Evolutionary conservation across 2,329 filamentous ascomycete genomes (phyloP), one percentile per base, ranked within the genome.

Genomic region (Macrophomina tecta): DNA sequence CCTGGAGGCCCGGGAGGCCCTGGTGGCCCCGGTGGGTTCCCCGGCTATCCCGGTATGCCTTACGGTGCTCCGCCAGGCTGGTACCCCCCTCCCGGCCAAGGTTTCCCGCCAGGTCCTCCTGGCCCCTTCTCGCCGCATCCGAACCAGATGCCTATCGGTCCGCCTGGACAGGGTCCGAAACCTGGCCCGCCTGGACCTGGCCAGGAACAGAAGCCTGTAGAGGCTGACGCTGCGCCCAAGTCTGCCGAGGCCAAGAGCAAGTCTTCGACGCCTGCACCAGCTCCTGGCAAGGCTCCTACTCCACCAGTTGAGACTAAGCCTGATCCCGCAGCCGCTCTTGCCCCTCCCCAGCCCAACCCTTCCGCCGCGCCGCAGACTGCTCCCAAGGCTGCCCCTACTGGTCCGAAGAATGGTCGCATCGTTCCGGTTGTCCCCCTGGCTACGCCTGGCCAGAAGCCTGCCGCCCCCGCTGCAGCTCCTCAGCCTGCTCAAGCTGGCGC

Each of bases 61-160:
- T 96, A 93, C 76, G 91, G 91, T 69, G 90, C 89, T 16, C 91
- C 89, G 56, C 87, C 88, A 30, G 91, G 90, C 66, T 96, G 92
- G 91, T 94, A 89, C 75, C 91, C 90, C 71, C 87, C 86, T 64
- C 88, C 89, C 8, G 90, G 90, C 6, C 91, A 92, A 78, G 90
- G 89, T 32, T 95, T 93, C 72, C 90, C 89, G 6, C 66, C 66
- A 40, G 89, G 86, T 36, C 89, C 87, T 14, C 87, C 87, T 34
- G 89, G 86, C 56, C 86, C 84, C 23, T 91, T 90, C 74, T 78
- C 81, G 64, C 89, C 89, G 68, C 87, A 86, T 42, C 86, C 86
- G 34, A 84, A 75, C 52, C 79, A 76, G 66, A 82, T 86, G 75
- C 86, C 85, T 28, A 84, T 86, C 68, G 87, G 86, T 40, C 85